Conservation (phyloP, 73 alveolate species). For the Tetrahymena elliotti region DNA sequence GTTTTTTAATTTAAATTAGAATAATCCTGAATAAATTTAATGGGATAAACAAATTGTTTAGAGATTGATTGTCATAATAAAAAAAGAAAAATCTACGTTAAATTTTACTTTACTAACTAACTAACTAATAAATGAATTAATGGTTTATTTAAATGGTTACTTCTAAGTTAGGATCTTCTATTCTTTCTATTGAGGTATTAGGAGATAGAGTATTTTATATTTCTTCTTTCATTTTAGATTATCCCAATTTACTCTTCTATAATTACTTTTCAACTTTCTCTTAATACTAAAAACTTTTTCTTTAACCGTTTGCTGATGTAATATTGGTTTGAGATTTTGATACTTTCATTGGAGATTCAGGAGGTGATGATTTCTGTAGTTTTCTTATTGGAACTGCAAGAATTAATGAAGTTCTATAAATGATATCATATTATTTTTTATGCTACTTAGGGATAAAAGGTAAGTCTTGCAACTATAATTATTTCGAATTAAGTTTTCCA, state of each 20-base stretch:
- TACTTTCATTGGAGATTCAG: not conserved
- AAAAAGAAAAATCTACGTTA: too few species aligned
- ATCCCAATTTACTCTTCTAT: not conserved
- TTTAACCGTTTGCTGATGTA: not conserved
- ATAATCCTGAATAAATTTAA: too few species aligned
- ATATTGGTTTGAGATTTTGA: not conserved
- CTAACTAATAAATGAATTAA: too few species aligned
- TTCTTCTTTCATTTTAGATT: not conserved
- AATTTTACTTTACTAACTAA: too few species aligned
- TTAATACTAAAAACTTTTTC: not conserved
- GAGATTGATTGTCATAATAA: too few species aligned
- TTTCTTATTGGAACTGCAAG: not conserved
- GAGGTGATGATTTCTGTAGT: not conserved
- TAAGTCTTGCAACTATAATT: not conserved
- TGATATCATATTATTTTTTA: not conserved
- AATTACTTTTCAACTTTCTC: not conserved
- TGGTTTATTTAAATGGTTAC: not conserved
- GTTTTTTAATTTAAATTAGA: too few species aligned
- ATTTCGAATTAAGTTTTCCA: not conserved
- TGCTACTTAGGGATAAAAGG: not conserved
- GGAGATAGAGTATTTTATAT: not conserved
- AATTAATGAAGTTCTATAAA: not conserved
- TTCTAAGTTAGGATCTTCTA: not conserved
- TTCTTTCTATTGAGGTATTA: not conserved
- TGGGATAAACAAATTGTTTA: too few species aligned